A percentile compares a stretch with the other conserved stretches of the same genome.
These are phyloP conservation scores for Dryas octopetala DNA, from an alignment of 306 rosid genomes.

Conservation along the genomic window DNA sequence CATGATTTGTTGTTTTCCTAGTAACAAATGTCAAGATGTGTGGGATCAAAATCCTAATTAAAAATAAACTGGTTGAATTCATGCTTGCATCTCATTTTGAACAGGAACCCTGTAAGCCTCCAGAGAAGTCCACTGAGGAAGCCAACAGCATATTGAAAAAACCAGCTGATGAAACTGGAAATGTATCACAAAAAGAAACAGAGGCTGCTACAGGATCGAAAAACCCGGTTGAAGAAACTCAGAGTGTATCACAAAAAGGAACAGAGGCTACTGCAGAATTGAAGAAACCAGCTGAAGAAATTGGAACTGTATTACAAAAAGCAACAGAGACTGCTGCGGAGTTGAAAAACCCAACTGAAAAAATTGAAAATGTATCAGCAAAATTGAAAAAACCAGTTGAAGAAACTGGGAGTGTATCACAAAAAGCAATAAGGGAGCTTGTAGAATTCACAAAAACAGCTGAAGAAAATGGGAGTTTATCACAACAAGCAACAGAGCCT, in stretches of 20 bases:
- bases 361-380: neutral
- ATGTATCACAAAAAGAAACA: neutral
- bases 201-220: neutral
- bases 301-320: neutral
- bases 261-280: neutral
- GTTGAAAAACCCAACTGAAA: neutral
- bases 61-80: neutral
- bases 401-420: neutral
- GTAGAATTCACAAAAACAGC: neutral
- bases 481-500: neutral
- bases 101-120: constrained; percentile 26
- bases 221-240: neutral
- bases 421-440: neutral
- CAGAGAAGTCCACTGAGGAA: constrained; percentile 19
- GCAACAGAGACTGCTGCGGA: neutral
- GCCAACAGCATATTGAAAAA: constrained; percentile 1
- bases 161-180: constrained; percentile 12
- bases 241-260: neutral
- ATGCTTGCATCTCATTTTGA: constrained; percentile 8
- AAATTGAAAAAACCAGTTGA: neutral
- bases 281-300: constrained; percentile 1
- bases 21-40: neutral
- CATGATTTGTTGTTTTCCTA: neutral
- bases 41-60: neutral
- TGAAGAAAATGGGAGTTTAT: neutral